Conservation (phyloP, 768 basidiomycete genomes). For the Suillus decipiens region DNA sequence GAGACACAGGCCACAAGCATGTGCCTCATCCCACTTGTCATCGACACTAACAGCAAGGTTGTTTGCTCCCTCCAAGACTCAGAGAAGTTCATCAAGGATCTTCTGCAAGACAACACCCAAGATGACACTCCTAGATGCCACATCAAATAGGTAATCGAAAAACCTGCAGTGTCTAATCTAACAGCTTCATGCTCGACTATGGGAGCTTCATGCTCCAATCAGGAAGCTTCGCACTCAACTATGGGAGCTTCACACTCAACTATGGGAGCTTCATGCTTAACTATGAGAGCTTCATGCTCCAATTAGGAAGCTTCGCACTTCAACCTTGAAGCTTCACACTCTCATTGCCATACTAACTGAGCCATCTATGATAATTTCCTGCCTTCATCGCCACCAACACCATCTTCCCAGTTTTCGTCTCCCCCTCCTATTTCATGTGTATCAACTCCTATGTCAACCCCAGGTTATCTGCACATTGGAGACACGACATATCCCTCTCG, state of each 20-base stretch:
- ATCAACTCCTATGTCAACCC: background rate
- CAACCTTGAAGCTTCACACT: background rate
- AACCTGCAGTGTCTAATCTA: background rate
- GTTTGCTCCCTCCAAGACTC: background rate
- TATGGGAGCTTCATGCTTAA: background rate
- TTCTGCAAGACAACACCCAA: background rate
- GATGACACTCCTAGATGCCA: background rate
- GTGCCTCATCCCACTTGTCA: background rate
- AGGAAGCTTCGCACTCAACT: background rate
- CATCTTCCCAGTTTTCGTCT: background rate
- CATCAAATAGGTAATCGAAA: background rate
- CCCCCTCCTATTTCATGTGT: background rate
- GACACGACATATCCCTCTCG: background rate
- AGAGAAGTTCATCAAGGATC: background rate
- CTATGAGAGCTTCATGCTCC: background rate
- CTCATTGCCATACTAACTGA: background rate
- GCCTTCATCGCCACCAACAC: background rate
- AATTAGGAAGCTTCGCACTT: background rate
- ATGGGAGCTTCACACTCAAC: too few relatives aligned
- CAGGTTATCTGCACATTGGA: background rate
- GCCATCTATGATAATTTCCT: background rate
- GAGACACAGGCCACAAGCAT: background rate
- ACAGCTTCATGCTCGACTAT: background rate
- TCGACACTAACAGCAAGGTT: background rate
- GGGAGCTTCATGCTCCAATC: background rate